Conservation (phyloP, 371 early-diverging fungal genomes). For the Zychaea mexicana region DNA sequence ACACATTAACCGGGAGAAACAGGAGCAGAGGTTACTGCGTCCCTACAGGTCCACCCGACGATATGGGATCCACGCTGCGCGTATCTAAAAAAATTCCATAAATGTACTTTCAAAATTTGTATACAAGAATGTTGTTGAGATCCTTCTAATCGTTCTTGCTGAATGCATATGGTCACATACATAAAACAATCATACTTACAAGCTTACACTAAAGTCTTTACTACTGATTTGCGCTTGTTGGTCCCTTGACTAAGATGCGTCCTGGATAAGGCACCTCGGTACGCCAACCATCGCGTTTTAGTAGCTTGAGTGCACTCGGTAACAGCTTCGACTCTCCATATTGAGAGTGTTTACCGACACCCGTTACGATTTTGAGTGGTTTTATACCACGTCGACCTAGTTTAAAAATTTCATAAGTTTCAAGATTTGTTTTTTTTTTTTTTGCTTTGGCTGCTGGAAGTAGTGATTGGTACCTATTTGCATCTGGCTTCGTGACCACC, state of each 20-base stretch:
- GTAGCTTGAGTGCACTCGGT: conserved; percentile 50
- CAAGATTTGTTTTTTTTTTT: not conserved
- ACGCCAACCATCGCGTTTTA: conserved; percentile 60
- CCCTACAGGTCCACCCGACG: no score
- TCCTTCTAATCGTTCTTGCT: no score
- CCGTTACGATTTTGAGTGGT: conserved; percentile 67
- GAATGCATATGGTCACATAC: no score
- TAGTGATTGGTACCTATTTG: conserved; percentile 35
- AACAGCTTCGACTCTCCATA: conserved; percentile 58
- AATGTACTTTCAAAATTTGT: no score
- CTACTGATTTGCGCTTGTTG: not conserved
- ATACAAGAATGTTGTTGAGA: no score
- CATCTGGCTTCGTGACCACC: conserved; percentile 62
- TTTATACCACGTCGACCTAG: conserved; percentile 36
- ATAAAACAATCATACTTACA: no score
- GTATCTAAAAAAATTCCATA: no score
- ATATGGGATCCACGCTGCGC: no score
- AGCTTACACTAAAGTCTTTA: no score
- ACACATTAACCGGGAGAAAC: no score
- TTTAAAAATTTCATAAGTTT: not conserved
- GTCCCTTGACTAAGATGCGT: conserved; percentile 48
- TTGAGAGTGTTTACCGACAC: conserved; percentile 65
- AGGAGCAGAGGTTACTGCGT: no score
- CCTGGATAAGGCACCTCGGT: conserved; percentile 57
- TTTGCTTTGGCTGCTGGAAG: not conserved